phyloP scores from a whole-genome alignment of 179 eudicot species.

The Silene coronaria region DNA sequence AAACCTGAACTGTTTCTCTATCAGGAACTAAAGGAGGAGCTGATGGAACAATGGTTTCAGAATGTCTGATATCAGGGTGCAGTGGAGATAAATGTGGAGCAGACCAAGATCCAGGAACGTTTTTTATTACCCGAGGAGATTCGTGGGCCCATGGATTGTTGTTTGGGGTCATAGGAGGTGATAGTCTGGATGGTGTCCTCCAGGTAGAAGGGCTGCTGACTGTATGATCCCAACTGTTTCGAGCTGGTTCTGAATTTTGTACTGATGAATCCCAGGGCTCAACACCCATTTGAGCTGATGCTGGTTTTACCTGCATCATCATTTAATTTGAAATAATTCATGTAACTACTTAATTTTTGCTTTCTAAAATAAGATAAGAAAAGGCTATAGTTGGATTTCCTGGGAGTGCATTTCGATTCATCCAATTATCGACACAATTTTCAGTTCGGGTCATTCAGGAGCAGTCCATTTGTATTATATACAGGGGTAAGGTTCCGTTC shows the following conservation, averaged over 20 bases:
- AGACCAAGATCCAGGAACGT: slow-evolving; percentile 13
- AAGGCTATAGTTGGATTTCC: too few species aligned
- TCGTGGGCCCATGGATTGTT: slow-evolving; percentile 12
- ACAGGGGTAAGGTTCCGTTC: too few species aligned
- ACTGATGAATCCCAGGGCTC: slow-evolving; percentile 10
- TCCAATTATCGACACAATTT: too few species aligned
- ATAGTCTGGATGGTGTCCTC: slow-evolving; percentile 7
- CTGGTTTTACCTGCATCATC: slow-evolving; percentile 23
- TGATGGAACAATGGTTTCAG: slow-evolving; percentile 35
- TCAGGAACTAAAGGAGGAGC: slow-evolving; percentile 47
- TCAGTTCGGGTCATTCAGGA: too few species aligned
- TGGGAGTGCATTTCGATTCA: too few species aligned
- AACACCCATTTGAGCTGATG: slow-evolving; percentile 5
- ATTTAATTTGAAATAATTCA: background rate
- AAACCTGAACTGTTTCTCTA: slow-evolving; percentile 10
- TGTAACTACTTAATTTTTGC: background rate
- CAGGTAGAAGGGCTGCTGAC: slow-evolving; percentile 16
- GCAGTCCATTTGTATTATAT: too few species aligned
- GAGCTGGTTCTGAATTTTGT: slow-evolving; percentile 1
- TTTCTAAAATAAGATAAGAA: too few species aligned
- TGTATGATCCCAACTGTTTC: slow-evolving; percentile 6
- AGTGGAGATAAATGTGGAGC: slow-evolving; percentile 29
- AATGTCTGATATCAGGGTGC: slow-evolving; percentile 6
- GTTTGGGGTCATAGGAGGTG: slow-evolving; percentile 18
- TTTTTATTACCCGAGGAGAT: slow-evolving; percentile 4